Percentiles rank a stretch among this genome's conserved stretches.
phyloP scores from a whole-genome alignment of 192 early-diverging fungal species.

The Podila horticola region DNA sequence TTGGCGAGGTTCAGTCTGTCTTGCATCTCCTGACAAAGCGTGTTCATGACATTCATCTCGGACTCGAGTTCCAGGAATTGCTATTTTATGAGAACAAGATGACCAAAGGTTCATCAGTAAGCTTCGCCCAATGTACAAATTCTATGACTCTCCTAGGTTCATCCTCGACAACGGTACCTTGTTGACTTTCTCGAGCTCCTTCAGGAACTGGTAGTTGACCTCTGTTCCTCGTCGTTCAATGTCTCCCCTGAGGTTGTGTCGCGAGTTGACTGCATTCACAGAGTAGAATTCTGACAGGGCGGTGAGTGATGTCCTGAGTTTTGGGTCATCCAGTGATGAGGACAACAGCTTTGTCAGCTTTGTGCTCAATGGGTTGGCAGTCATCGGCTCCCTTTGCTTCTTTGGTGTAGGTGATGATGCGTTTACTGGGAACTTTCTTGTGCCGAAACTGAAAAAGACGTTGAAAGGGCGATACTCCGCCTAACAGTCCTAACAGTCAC shows the following conservation, averaged over 20 bases:
- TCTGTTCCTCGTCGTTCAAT: conserved; percentile 66
- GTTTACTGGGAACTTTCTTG: no score
- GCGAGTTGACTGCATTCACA: conserved; percentile 57
- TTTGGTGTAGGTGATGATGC: no score
- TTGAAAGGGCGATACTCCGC: no score
- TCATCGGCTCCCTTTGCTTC: conserved; percentile 6
- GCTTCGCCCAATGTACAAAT: background rate
- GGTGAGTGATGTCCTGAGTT: conserved; percentile 71
- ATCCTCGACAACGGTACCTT: conserved; percentile 25
- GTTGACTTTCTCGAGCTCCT: conserved; percentile 65
- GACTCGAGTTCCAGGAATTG: conserved; percentile 67
- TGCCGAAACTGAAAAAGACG: no score
- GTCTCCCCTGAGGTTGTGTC: conserved; percentile 68
- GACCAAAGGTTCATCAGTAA: conserved; percentile 6
- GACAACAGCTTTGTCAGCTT: conserved; percentile 60
- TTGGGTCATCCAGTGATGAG: conserved; percentile 67
- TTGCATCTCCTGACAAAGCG: conserved; percentile 68
- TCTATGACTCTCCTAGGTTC: background rate
- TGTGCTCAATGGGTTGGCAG: conserved; percentile 50
- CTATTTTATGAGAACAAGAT: conserved; percentile 27
- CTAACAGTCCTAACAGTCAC: no score
- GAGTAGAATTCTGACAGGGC: conserved; percentile 71
- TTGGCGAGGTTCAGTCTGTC: conserved; percentile 63
- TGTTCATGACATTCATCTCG: conserved; percentile 69
- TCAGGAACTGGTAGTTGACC: conserved; percentile 64